Base-by-base conservation (phyloP, 352 stramenopile genomes). In the Plasmopara viticola region DNA sequence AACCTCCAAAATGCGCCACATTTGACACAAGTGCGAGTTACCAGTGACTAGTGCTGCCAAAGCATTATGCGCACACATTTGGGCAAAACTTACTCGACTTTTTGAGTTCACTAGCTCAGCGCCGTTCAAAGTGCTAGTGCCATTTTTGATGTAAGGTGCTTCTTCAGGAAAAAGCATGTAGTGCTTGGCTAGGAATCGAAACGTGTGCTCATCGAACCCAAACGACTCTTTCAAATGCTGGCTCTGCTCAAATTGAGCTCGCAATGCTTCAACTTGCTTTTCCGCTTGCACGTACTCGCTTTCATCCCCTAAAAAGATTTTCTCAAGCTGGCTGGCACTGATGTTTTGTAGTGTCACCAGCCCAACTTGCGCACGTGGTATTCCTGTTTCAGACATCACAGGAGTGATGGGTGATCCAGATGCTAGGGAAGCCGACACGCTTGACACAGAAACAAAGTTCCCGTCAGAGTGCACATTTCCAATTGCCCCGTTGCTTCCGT, bases 1-100 rank as follows among this genome's bases (percentile, higher is more conserved):
- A 15, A 94, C 74, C 9, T 93, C 71, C 7, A 94, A 54, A 47
- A 94, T 90, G 8, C 81, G 83, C 84, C 84, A 94, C 78, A 90
- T 94, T 25, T 91, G 81, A 29, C 78, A 87, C 43, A 92, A 48
- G 42, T 90, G 78, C 5, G 71, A 46, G 46, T 90, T 88, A 2
- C 79, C 79, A 0, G 81, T 77, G 28, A 90, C 76, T 44, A 88
- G 83, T 9, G 82, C 74, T 14, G 78, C 84, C 34, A 91, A 69
- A 9, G 84, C 84, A 34, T 94, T 94, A 64, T 91, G 79, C 0
- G 78, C 79, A 48, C 81, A 94, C 68, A 90, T 81, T 40, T 90
- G 67, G 0, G 70, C 69, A 49, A 91, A 93, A 6, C 66, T 74
- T 44, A 79, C 37, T 5, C 53, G 60, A 44, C 33, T 34, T 10